phyloP scores from a whole-genome alignment of 2,329 filamentous ascomycete genomes.

The Hysterium pulicare region DNA sequence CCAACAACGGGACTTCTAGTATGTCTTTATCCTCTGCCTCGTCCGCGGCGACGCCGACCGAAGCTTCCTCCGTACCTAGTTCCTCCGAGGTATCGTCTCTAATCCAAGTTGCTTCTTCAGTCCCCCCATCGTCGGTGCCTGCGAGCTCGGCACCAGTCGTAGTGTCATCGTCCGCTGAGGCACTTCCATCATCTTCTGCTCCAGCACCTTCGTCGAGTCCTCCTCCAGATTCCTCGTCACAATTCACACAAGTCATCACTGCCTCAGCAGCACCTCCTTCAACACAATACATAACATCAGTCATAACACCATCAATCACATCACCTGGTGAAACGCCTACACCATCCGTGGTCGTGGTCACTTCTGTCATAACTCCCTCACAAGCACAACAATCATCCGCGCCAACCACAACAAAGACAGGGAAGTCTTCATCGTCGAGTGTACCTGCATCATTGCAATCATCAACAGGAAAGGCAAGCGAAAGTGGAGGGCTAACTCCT shows the following conservation, averaged over 20 bases:
- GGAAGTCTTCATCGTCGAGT: background rate
- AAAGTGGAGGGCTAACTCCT: constrained; percentile 50
- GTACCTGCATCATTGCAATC: constrained; percentile 11
- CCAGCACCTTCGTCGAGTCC: constrained; percentile 8
- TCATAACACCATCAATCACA: constrained; percentile 20
- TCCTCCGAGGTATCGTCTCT: constrained; percentile 5
- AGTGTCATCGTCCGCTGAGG: constrained; percentile 2
- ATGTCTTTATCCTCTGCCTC: constrained; percentile 21
- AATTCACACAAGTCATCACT: constrained; percentile 18
- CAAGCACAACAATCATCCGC: constrained; percentile 6
- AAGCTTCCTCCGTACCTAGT: constrained; percentile 6
- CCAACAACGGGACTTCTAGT: constrained; percentile 28
- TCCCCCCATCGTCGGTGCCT: constrained; percentile 5
- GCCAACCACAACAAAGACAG: constrained; percentile 9
- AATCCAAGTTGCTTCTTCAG: constrained; percentile 17
- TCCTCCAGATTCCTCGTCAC: constrained; percentile 7
- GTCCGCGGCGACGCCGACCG: background rate
- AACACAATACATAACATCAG: constrained; percentile 17
- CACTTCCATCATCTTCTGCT: background rate
- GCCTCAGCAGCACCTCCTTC: constrained; percentile 3
- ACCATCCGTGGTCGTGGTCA: constrained; percentile 11
- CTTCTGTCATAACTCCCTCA: constrained; percentile 7
- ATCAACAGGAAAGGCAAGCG: constrained; percentile 7
- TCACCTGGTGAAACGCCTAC: constrained; percentile 14
- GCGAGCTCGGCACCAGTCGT: constrained; percentile 4